Evolutionary conservation across 345 rosid species (phyloP).

Genomic region (Linum usitatissimum): DNA sequence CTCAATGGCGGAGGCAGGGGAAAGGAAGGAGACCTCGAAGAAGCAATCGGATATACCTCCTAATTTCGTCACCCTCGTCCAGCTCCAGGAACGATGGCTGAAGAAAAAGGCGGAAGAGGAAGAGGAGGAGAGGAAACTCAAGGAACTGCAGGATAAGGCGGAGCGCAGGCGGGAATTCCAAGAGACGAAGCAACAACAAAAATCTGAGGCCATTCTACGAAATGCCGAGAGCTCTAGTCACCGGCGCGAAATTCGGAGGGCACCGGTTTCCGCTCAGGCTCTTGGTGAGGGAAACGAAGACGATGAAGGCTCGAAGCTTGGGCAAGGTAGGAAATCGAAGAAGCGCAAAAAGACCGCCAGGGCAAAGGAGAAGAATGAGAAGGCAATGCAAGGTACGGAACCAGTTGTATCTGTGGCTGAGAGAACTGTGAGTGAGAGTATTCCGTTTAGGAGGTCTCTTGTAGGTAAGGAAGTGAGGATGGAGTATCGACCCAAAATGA

Average conservation of each 20-base stretch:
- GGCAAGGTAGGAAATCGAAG: neutral
- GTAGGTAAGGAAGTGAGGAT: neutral
- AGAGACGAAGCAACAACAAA: neutral
- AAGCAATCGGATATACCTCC: neutral
- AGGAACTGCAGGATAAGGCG: neutral
- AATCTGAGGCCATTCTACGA: neutral
- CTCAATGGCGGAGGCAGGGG: neutral
- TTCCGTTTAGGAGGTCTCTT: too few species aligned
- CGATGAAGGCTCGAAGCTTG: neutral
- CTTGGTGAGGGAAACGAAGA: neutral
- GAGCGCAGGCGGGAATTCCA: neutral
- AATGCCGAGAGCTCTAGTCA: neutral
- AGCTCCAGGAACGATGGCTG: slow-evolving; percentile 3
- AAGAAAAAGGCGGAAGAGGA: neutral
- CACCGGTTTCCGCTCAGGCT: neutral
- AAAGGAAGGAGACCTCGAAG: neutral
- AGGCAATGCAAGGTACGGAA: neutral
- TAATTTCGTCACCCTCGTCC: slow-evolving; percentile 1
- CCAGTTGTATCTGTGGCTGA: neutral
- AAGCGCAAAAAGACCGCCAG: neutral
- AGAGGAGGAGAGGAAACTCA: neutral
- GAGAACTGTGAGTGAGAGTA: neutral
- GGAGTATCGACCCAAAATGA: neutral
- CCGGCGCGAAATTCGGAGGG: neutral
- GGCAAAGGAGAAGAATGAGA: neutral